Evolutionary conservation across 2,329 filamentous ascomycete genomes (phyloP).

Genomic region (Madurella mycetomatis): DNA sequence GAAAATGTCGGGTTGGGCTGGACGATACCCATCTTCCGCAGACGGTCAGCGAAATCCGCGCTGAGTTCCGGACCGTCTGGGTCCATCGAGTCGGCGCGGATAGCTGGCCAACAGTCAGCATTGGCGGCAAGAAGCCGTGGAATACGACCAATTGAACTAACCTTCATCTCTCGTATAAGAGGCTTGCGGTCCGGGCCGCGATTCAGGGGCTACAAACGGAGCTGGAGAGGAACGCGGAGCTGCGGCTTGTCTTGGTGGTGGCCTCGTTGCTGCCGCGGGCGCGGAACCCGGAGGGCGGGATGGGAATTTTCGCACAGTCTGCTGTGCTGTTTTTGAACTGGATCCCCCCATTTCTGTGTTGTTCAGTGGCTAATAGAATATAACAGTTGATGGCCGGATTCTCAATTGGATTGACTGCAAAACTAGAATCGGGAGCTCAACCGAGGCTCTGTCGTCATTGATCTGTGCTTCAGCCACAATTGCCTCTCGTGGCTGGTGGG

Average conservation of each 20-base stretch:
- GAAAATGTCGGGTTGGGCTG: conserved; percentile 52
- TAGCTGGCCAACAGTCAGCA: conserved; percentile 30
- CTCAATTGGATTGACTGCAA: too few relatives aligned
- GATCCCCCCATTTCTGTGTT: conserved; percentile 20
- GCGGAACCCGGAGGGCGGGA: conserved; percentile 25
- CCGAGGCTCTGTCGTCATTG: conserved; percentile 1
- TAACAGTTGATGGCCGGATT: too few relatives aligned
- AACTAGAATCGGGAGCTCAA: neutral
- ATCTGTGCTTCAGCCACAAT: neutral
- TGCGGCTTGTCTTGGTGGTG: conserved; percentile 8
- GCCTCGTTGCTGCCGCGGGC: conserved; percentile 5
- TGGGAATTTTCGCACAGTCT: conserved; percentile 27
- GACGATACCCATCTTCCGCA: conserved; percentile 52
- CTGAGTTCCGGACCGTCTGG: conserved; percentile 37
- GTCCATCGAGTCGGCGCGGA: conserved; percentile 38
- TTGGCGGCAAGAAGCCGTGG: neutral
- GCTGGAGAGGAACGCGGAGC: conserved; percentile 2
- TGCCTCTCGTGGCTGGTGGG: conserved; percentile 7
- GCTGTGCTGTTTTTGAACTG: conserved; percentile 24
- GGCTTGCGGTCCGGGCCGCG: conserved; percentile 15
- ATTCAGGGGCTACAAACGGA: neutral
- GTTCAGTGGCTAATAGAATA: too few relatives aligned
- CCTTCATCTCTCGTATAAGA: conserved; percentile 26
- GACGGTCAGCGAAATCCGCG: conserved; percentile 46
- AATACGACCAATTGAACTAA: conserved; percentile 6